Conservation (phyloP, 2,329 filamentous ascomycete species). For the Fusarium multiceps region DNA sequence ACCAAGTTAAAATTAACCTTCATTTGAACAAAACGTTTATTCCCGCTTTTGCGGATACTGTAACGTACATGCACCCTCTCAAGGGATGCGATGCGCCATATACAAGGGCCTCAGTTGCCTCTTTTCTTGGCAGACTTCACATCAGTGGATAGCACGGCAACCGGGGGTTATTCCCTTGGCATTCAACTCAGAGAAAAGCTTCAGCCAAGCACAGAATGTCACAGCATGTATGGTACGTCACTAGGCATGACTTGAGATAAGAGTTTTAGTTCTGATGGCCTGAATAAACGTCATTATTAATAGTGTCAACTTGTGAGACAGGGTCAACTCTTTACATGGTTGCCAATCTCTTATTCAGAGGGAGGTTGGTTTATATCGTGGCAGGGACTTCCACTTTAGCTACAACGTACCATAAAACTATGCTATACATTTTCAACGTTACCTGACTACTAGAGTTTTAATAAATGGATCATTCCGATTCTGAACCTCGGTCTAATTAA, state of each 20-base stretch:
- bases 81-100: conserved; percentile 31
- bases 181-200: conserved; percentile 4
- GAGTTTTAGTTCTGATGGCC: neutral
- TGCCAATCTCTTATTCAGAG: neutral
- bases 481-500: neutral
- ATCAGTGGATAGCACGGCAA: conserved; percentile 25
- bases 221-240: conserved; percentile 14
- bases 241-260: neutral
- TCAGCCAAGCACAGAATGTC: conserved; percentile 11
- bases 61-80: neutral
- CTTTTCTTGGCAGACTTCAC: conserved; percentile 5
- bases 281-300: neutral
- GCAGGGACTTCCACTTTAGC: conserved; percentile 1
- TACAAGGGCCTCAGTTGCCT: conserved; percentile 23
- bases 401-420: neutral
- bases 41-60: conserved; percentile 9
- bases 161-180: conserved; percentile 8
- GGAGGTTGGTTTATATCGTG: neutral
- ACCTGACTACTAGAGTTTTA: neutral
- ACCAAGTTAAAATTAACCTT: neutral
- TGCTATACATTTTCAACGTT: neutral
- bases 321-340: neutral
- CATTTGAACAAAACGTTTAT: conserved; percentile 4
- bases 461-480: neutral
- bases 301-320: neutral